A percentile compares a stretch with the other conserved stretches of the same genome.
phyloP scores from a whole-genome alignment of 352 stramenopile species.

The Globisporangium uncinulatum region DNA sequence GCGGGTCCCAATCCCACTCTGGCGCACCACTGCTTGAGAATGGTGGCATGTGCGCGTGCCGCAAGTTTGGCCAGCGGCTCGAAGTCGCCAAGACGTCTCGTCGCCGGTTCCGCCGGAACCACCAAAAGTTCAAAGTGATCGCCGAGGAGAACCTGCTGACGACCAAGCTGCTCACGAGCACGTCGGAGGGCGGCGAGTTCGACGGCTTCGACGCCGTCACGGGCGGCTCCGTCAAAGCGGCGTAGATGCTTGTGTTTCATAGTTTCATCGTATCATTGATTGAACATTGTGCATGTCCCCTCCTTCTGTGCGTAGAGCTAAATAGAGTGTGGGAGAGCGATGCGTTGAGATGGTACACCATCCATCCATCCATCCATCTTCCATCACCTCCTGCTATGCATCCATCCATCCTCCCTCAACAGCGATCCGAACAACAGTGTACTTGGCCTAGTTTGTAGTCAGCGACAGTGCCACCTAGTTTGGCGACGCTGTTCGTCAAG shows the following conservation, averaged over 20 bases:
- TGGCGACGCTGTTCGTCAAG: too few relatives aligned
- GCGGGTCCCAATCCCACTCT: slow-evolving; percentile 3
- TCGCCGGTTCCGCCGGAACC: slow-evolving; percentile 2
- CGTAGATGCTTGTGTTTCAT: neutral
- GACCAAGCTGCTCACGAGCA: slow-evolving; percentile 5
- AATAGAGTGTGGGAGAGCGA: too few relatives aligned
- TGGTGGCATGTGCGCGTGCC: slow-evolving; percentile 43
- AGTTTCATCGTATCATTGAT: too few relatives aligned
- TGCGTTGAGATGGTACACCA: too few relatives aligned
- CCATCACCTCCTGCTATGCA: too few relatives aligned
- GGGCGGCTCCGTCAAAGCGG: slow-evolving; percentile 8
- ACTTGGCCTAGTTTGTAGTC: too few relatives aligned
- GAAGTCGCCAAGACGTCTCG: slow-evolving; percentile 18
- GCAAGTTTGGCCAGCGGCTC: slow-evolving; percentile 50
- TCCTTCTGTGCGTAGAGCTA: too few relatives aligned
- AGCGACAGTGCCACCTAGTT: too few relatives aligned
- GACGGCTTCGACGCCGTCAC: slow-evolving; percentile 2
- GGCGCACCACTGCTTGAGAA: slow-evolving; percentile 8
- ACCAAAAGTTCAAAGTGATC: slow-evolving; percentile 12
- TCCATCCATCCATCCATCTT: too few relatives aligned
- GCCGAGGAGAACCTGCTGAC: slow-evolving; percentile 14
- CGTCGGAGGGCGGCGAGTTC: slow-evolving; percentile 1
- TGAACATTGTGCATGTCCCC: neutral
- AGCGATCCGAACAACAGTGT: too few relatives aligned
- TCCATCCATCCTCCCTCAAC: too few relatives aligned